A percentile compares a stretch with the other conserved stretches of the same genome.
phyloP scores from a whole-genome alignment of 169 alveolate genomes.

The Plasmodium malariae region DNA sequence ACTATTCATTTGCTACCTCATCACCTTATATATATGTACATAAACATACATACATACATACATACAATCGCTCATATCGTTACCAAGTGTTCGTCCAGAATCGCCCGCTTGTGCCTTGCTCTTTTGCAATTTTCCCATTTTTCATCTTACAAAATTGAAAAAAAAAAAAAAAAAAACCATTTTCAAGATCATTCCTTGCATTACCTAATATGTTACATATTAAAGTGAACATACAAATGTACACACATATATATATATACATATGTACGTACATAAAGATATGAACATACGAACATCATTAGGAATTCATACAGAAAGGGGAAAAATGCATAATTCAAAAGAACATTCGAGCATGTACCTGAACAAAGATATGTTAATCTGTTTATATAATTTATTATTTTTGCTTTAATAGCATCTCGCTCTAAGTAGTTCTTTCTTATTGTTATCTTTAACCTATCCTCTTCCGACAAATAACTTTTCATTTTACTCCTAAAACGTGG shows the following conservation, averaged over 20 bases:
- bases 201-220: too few relatives aligned
- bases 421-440: constrained; percentile 60
- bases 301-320: too few relatives aligned
- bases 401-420: constrained; percentile 54
- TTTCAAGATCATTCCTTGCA: too few relatives aligned
- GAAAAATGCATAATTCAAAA: background rate
- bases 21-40: too few relatives aligned
- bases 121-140: background rate
- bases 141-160: constrained; percentile 4
- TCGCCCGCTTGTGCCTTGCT: background rate
- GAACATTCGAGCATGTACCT: constrained; percentile 10
- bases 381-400: constrained; percentile 53
- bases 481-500: constrained; percentile 16
- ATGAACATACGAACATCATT: background rate
- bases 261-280: background rate
- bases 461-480: constrained; percentile 53
- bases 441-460: constrained; percentile 46
- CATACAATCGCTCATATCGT: background rate
- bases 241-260: background rate
- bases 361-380: constrained; percentile 48
- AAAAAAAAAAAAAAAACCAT: background rate
- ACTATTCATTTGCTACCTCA: too few relatives aligned
- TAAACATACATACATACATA: too few relatives aligned
- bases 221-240: background rate
- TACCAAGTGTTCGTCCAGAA: background rate